Percentiles rank a stretch among this genome's conserved stretches.
These are phyloP conservation scores for Aspergillus fructus DNA, from an alignment of 2,329 filamentous ascomycete species.

Conservation along the genomic window DNA sequence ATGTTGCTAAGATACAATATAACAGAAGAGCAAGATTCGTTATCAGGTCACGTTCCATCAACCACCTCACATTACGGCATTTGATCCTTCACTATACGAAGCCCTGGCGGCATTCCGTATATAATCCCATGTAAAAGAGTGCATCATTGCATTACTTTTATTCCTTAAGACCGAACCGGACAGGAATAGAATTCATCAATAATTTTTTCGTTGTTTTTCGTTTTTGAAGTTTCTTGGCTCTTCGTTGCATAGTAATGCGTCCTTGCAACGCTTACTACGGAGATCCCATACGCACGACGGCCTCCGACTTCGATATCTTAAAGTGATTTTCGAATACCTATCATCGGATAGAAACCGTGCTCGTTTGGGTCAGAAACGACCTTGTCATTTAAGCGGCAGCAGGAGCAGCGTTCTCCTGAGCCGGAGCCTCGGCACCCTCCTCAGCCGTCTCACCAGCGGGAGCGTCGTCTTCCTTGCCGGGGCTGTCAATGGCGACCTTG, in stretches of 20 bases:
- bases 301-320: conserved; percentile 14
- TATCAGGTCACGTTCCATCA: conserved; percentile 26
- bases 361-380: conserved; percentile 23
- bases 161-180: conserved; percentile 21
- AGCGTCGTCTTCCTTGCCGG: conserved; percentile 92
- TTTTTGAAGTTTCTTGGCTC: conserved; percentile 14
- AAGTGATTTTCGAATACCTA: not conserved
- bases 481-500: conserved; percentile 99
- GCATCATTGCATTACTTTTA: conserved; percentile 18
- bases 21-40: conserved; percentile 39
- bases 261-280: conserved; percentile 24
- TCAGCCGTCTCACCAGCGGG: conserved; percentile 48
- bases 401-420: conserved; percentile 43
- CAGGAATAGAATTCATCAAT: conserved; percentile 27
- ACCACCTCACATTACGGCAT: conserved; percentile 22
- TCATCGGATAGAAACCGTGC: conserved; percentile 3
- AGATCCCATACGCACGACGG: conserved; percentile 24
- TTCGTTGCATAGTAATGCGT: conserved; percentile 15
- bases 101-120: conserved; percentile 15
- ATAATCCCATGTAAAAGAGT: conserved; percentile 19
- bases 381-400: conserved; percentile 37
- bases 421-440: conserved; percentile 38
- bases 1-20: conserved; percentile 44
- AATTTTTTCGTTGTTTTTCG: conserved; percentile 10
- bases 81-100: conserved; percentile 16